These are phyloP conservation scores for Spinellus fusiger DNA, from an alignment of 192 early-diverging fungal species.

Conservation along the genomic window DNA sequence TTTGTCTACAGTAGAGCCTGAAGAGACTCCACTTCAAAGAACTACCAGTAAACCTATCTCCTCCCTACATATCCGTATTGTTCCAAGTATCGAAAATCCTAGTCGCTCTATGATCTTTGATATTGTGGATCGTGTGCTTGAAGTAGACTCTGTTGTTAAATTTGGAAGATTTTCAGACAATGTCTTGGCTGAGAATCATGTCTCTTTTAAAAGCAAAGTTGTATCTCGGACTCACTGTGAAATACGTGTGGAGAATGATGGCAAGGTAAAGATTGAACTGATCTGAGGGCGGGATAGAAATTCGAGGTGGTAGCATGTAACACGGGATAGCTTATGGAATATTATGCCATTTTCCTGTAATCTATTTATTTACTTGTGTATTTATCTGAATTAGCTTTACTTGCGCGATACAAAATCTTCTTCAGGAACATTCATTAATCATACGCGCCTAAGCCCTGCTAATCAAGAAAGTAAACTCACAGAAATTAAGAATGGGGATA, in stretches of 20 bases:
- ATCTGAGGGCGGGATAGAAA: not conserved
- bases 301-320: not conserved
- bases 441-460: conserved; percentile 74
- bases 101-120: conserved; percentile 51
- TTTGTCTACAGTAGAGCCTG: too few species aligned
- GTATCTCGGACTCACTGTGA: conserved; percentile 82
- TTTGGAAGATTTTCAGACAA: conserved; percentile 58
- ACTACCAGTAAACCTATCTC: too few species aligned
- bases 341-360: not conserved
- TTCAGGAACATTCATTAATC: conserved; percentile 88
- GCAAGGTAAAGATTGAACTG: conserved; percentile 30
- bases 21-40: too few species aligned
- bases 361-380: conserved; percentile 8
- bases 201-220: conserved; percentile 77
- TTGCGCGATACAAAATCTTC: conserved; percentile 83
- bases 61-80: too few species aligned
- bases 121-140: conserved; percentile 52
- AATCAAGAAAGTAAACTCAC: conserved; percentile 70
- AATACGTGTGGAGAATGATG: conserved; percentile 71
- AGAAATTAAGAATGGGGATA: conserved; percentile 72
- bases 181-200: conserved; percentile 48
- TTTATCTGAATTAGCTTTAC: conserved; percentile 48
- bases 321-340: not conserved
- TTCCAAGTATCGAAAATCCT: conserved; percentile 36
- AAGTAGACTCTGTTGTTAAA: conserved; percentile 45